Evolutionary conservation across 345 rosid genomes (phyloP).

Genomic region (Excoecaria cochinchinensis): DNA sequence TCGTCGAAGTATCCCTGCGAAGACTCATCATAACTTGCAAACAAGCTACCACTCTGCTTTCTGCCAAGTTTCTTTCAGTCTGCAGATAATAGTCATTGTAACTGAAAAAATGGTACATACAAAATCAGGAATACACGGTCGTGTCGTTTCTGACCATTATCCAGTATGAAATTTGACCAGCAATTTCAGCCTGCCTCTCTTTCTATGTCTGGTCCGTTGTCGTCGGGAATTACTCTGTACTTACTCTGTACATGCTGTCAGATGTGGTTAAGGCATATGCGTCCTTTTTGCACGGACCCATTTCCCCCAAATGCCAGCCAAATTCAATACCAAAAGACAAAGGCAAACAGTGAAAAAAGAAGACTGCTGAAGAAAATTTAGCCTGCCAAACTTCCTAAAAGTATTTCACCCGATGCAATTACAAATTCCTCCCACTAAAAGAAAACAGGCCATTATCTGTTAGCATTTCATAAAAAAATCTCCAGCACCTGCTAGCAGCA

Average conservation of each 20-base stretch:
- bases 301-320: conserved; percentile 22
- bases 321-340: conserved; percentile 17
- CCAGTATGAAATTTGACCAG: neutral
- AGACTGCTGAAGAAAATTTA: conserved; percentile 21
- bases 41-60: neutral
- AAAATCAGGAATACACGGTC: conserved; percentile 6
- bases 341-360: conserved; percentile 16
- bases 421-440: conserved; percentile 33
- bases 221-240: conserved; percentile 44
- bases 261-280: conserved; percentile 15
- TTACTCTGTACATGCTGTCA: conserved; percentile 45
- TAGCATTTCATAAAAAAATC: conserved; percentile 9
- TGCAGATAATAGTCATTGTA: neutral
- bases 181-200: neutral
- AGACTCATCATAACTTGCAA: neutral
- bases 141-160: neutral
- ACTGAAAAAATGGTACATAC: conserved; percentile 1
- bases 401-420: conserved; percentile 32
- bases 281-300: conserved; percentile 20
- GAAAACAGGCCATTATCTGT: conserved; percentile 27
- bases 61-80: neutral
- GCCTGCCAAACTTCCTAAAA: conserved; percentile 27
- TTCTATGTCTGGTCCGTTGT: conserved; percentile 12
- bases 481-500: conserved; percentile 2
- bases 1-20: conserved; percentile 17